These are phyloP conservation scores for Calocybe indica DNA, from an alignment of 768 basidiomycete genomes.

Conservation along the genomic window DNA sequence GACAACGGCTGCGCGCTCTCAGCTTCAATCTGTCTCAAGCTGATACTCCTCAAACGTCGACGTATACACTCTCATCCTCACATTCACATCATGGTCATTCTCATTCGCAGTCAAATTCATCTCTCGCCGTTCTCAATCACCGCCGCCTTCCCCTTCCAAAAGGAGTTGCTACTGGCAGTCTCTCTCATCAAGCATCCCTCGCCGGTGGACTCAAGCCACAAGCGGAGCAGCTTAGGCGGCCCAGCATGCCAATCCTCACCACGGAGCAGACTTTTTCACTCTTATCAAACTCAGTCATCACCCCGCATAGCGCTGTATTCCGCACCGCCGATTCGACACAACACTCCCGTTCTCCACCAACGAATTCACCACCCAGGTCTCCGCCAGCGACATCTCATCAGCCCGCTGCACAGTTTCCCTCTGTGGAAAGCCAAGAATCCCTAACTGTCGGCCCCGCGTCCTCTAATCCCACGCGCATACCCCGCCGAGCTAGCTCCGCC, in stretches of 20 bases:
- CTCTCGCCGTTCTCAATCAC: slow-evolving; percentile 1
- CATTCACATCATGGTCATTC: slow-evolving; percentile 13
- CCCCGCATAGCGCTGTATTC: not conserved
- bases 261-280: slow-evolving; percentile 17
- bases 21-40: slow-evolving; percentile 18
- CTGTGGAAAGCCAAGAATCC: no score
- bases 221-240: slow-evolving; percentile 2
- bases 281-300: slow-evolving; percentile 7
- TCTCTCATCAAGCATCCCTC: slow-evolving; percentile 21
- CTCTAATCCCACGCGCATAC: no score
- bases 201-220: slow-evolving; percentile 11
- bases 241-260: slow-evolving; percentile 14
- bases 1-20: slow-evolving; percentile 7
- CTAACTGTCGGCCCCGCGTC: no score
- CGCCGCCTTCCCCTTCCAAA: slow-evolving; percentile 4
- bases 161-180: slow-evolving; percentile 3
- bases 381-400: no score
- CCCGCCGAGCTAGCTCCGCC: not conserved
- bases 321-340: slow-evolving; percentile 1
- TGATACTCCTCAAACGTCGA: slow-evolving; percentile 16
- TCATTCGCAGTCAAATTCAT: slow-evolving; percentile 8
- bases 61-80: slow-evolving; percentile 11
- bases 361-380: no score
- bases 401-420: no score
- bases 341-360: slow-evolving; percentile 1